phyloP scores from a whole-genome alignment of 139 green algal genomes.

The Marvania coccoides region DNA sequence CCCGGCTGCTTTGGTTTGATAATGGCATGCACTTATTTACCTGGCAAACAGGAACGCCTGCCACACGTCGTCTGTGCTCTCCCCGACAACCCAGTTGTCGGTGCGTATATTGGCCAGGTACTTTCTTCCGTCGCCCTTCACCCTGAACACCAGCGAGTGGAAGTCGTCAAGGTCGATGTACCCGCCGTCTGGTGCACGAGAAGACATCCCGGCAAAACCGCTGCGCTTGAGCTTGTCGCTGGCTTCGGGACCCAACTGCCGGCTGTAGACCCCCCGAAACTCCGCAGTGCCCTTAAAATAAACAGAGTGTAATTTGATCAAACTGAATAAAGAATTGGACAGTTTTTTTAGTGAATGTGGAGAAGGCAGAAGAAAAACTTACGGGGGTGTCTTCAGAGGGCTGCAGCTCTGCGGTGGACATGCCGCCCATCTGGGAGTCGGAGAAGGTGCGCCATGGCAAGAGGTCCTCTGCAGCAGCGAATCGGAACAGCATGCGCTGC shows the following conservation, averaged over 20 bases:
- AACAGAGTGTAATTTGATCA: neutral
- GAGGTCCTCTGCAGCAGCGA: slow-evolving; percentile 25
- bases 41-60: slow-evolving; percentile 51
- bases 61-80: slow-evolving; percentile 41
- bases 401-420: slow-evolving; percentile 20
- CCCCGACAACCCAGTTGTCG: slow-evolving; percentile 50
- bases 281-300: slow-evolving; percentile 19
- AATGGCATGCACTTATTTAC: too few relatives aligned
- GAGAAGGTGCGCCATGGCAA: slow-evolving; percentile 28
- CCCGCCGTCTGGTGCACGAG: neutral
- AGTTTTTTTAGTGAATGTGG: neutral
- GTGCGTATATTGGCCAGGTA: slow-evolving; percentile 50
- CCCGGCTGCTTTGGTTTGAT: too few relatives aligned
- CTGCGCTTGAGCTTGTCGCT: slow-evolving; percentile 27
- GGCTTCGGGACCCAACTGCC: slow-evolving; percentile 2
- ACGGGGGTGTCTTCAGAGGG: slow-evolving; percentile 2
- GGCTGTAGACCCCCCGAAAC: slow-evolving; percentile 24
- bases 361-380: neutral
- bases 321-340: neutral
- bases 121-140: slow-evolving; percentile 39
- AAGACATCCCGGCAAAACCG: slow-evolving; percentile 37
- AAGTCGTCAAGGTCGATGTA: slow-evolving; percentile 36
- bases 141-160: slow-evolving; percentile 36
- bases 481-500: slow-evolving; percentile 20
- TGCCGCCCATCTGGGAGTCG: slow-evolving; percentile 28